phyloP scores from a whole-genome alignment of 345 rosid species.

The Ailanthus altissimus region DNA sequence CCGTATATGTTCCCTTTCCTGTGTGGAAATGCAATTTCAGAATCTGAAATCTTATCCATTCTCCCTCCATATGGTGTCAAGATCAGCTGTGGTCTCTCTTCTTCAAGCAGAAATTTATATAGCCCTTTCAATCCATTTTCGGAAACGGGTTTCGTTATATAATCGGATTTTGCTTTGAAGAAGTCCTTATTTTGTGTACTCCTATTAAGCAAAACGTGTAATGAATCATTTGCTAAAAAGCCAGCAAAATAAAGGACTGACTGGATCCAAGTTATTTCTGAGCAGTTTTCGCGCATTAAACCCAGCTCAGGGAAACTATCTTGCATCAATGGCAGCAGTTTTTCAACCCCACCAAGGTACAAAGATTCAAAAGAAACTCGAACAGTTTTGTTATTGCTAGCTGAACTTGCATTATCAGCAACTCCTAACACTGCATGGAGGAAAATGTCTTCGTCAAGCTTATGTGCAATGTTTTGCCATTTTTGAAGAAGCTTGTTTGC shows the following conservation, averaged over 20 bases:
- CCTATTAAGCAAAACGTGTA: constrained; percentile 38
- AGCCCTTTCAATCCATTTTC: constrained; percentile 33
- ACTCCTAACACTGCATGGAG: constrained; percentile 9
- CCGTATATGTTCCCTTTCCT: constrained; percentile 49
- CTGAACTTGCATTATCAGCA: constrained; percentile 9
- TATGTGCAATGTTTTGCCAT: constrained; percentile 37
- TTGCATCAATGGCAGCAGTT: constrained; percentile 31
- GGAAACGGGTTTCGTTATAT: constrained; percentile 41
- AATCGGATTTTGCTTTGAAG: constrained; percentile 59
- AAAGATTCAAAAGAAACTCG: constrained; percentile 30
- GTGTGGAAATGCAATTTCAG: constrained; percentile 56
- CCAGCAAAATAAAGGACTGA: constrained; percentile 40
- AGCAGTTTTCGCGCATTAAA: constrained; percentile 39
- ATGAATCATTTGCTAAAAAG: constrained; percentile 16
- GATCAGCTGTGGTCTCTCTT: constrained; percentile 29
- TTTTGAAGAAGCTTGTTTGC: constrained; percentile 26
- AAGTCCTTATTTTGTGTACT: constrained; percentile 21
- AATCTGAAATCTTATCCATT: constrained; percentile 40
- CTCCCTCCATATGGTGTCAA: constrained; percentile 65
- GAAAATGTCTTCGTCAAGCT: constrained; percentile 27
- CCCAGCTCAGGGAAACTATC: constrained; percentile 50
- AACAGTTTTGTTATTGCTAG: constrained; percentile 24
- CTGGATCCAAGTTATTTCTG: constrained; percentile 51
- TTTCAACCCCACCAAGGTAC: constrained; percentile 37
- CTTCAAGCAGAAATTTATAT: constrained; percentile 29